Evolutionary conservation across 345 rosid genomes (phyloP), one percentile per base, ranked within the genome.

Genomic region (Cardiospermum halicacabum): DNA sequence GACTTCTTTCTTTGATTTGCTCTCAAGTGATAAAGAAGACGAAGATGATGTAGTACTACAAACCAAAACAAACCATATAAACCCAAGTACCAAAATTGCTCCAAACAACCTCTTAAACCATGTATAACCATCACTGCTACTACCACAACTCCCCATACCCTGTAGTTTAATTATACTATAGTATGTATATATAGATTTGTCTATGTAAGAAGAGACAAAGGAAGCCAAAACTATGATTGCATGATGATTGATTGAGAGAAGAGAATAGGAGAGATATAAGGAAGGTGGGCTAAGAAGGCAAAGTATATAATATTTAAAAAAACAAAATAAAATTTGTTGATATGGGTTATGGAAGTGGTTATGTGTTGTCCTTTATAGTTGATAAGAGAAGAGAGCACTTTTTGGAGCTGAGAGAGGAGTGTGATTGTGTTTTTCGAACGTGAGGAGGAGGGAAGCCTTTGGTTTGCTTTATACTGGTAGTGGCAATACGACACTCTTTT

Each of bases 321-420:
- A n/a, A n/a, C n/a, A n/a, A n/a, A n/a, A n/a, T n/a, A n/a, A n/a
- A n/a, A n/a, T n/a, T 51, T 56, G 56, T 65, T 47, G 16, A 45
- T 36, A 63, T 50, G 71, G 66, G 56, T 48, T 40, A 32, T 62
- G 51, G 47, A 16, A 24, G 53, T 48, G 62, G 62, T 40, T 57
- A 62, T n/a, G n/a, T n/a, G n/a, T 77, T 58, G 62, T 71, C 64
- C 83, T 83, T 86, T 81, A 76, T 79, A 78, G 85, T 77, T 65
- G n/a, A n/a, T n/a, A n/a, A n/a, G n/a, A 54, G 68, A 59, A 65
- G 77, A 39, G 85, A 78, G 69, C 75, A 69, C 84, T 80, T 81
- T 85, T 78, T 82, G 79, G 80, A 69, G 55, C 58, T 25, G 8
- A 51, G 82, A 48, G 80, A 59, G 77, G 60, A 42, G 66, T 32